phyloP scores from a whole-genome alignment of 108 stramenopile species.

The Bacterosira constricta region DNA sequence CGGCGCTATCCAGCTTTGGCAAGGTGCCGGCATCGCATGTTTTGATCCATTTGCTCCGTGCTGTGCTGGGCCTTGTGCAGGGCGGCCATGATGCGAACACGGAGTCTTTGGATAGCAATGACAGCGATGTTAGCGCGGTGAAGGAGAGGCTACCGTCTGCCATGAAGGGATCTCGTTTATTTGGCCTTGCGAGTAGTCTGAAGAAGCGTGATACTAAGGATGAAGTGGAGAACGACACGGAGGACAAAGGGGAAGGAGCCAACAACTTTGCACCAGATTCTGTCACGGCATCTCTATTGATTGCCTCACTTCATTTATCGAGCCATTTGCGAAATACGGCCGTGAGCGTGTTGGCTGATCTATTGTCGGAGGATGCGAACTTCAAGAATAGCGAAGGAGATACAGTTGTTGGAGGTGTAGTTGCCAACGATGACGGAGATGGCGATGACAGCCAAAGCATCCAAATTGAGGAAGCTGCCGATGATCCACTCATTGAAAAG shows the following conservation, averaged over 20 bases:
- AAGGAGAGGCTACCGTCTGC: slow-evolving; percentile 21
- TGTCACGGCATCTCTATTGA: slow-evolving; percentile 30
- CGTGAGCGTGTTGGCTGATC: slow-evolving; percentile 18
- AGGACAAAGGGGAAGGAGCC: background rate
- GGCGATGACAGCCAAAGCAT: background rate
- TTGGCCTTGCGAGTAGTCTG: background rate
- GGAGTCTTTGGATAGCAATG: background rate
- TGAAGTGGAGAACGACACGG: background rate
- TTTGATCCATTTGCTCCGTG: slow-evolving; percentile 59
- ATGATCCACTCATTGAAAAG: slow-evolving; percentile 64
- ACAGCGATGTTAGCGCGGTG: background rate
- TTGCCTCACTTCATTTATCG: slow-evolving; percentile 34
- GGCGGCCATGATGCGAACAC: background rate
- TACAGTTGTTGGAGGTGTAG: background rate
- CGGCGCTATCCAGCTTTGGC: slow-evolving; percentile 63
- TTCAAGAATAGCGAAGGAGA: slow-evolving; percentile 3
- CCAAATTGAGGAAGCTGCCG: slow-evolving; percentile 38
- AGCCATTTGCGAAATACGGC: slow-evolving; percentile 28
- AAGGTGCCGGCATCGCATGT: slow-evolving; percentile 69
- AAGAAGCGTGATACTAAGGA: background rate
- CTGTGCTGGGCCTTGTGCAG: slow-evolving; percentile 46
- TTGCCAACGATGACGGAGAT: background rate
- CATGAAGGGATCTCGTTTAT: slow-evolving; percentile 45
- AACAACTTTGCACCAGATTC: slow-evolving; percentile 33
- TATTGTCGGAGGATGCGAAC: slow-evolving; percentile 13